Percentiles rank a stretch among this genome's conserved stretches.
Conservation (phyloP, 345 rosid species). For the Draba incana region DNA sequence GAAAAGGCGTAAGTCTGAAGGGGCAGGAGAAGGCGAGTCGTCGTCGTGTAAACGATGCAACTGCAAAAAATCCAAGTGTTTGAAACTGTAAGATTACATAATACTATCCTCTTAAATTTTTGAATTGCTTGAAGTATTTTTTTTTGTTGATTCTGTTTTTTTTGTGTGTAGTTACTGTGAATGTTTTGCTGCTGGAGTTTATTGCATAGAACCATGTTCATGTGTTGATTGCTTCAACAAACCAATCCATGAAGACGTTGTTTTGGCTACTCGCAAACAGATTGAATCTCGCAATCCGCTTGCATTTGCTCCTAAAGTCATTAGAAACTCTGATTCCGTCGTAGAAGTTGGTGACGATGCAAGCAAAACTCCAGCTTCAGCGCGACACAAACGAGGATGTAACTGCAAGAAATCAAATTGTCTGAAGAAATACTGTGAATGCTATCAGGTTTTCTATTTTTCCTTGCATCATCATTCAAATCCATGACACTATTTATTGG, state of each 20-base stretch:
- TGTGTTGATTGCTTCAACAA: conserved; percentile 91
- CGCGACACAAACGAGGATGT: conserved; percentile 94
- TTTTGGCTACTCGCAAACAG: conserved; percentile 87
- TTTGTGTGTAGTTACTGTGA: conserved; percentile 53
- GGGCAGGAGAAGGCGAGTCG: conserved; percentile 56
- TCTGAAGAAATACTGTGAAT: conserved; percentile 94
- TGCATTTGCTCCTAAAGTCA: conserved; percentile 96
- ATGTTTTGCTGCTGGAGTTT: conserved; percentile 97
- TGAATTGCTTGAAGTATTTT: conserved; percentile 40
- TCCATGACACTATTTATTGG: background rate
- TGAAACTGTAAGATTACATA: conserved; percentile 80
- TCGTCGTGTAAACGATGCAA: conserved; percentile 93
- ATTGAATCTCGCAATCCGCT: conserved; percentile 90
- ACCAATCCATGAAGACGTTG: conserved; percentile 80
- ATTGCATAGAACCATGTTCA: conserved; percentile 84
- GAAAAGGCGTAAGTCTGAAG: conserved; percentile 70
- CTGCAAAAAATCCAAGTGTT: conserved; percentile 88
- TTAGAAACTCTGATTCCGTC: conserved; percentile 55
- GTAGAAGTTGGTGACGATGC: conserved; percentile 65
- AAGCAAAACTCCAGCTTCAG: conserved; percentile 81
- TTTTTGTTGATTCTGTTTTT: conserved; percentile 1
- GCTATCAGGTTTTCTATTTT: conserved; percentile 69
- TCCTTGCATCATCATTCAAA: background rate
- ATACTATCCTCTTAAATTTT: conserved; percentile 1
- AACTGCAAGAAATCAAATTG: conserved; percentile 94